phyloP scores from a whole-genome alignment of 768 basidiomycete species.

The Boletus rubescentipes region DNA sequence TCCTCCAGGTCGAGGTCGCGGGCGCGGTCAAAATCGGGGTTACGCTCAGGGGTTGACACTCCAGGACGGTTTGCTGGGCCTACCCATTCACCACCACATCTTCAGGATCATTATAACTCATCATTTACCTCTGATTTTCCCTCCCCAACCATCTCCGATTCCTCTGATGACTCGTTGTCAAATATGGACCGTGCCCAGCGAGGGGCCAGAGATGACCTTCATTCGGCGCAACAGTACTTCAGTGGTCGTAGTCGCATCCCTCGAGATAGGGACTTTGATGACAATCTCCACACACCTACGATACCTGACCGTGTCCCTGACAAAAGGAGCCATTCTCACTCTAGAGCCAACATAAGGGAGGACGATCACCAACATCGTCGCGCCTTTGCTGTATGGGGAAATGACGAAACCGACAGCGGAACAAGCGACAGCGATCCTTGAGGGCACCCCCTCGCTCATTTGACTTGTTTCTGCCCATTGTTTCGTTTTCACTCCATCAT shows the following conservation, averaged over 20 bases:
- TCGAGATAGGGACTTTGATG: constrained; percentile 58
- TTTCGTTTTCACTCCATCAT: constrained; percentile 1
- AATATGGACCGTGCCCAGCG: constrained; percentile 39
- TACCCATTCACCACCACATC: constrained; percentile 46
- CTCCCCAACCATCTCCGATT: constrained; percentile 40
- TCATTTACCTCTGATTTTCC: constrained; percentile 33
- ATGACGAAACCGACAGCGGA: constrained; percentile 86
- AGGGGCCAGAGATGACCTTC: constrained; percentile 55
- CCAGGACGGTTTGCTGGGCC: constrained; percentile 59
- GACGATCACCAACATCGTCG: constrained; percentile 37
- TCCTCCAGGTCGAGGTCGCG: constrained; percentile 34
- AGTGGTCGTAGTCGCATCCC: constrained; percentile 60
- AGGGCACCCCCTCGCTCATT: neutral
- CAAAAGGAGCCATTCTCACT: constrained; percentile 12
- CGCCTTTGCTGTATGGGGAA: constrained; percentile 85
- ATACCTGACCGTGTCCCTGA: constrained; percentile 34
- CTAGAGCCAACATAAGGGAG: constrained; percentile 17
- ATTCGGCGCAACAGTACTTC: constrained; percentile 34
- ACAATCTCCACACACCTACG: constrained; percentile 62
- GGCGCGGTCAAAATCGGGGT: constrained; percentile 37
- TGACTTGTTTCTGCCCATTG: neutral
- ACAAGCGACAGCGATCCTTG: constrained; percentile 67
- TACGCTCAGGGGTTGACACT: constrained; percentile 60
- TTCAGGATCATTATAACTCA: constrained; percentile 16
- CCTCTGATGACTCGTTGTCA: constrained; percentile 37